phyloP scores from a whole-genome alignment of 192 early-diverging fungal species.

The Rhizophagus prolifer region DNA sequence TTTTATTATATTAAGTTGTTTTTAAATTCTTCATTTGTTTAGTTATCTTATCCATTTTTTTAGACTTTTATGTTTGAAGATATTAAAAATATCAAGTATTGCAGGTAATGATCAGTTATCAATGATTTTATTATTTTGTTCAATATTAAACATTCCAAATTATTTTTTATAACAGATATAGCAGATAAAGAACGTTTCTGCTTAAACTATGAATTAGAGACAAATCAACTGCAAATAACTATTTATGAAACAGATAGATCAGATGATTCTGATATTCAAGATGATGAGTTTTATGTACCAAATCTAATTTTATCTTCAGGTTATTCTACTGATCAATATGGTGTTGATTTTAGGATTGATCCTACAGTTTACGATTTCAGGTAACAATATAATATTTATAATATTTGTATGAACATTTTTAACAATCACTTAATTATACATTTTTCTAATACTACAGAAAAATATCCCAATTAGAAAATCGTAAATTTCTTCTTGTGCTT shows the following conservation, averaged over 20 bases:
- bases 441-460: neutral
- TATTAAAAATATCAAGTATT: neutral
- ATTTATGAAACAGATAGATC: neutral
- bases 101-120: neutral
- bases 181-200: too few species aligned
- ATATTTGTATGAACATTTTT: neutral
- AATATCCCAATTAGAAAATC: neutral
- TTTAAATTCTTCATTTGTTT: neutral
- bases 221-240: neutral
- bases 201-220: neutral
- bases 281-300: neutral
- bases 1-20: neutral
- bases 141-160: neutral
- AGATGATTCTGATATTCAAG: neutral
- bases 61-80: neutral
- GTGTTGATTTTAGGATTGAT: neutral
- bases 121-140: neutral
- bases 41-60: neutral
- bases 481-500: neutral
- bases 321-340: neutral
- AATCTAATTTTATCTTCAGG: neutral
- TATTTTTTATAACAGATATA: neutral
- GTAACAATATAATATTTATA: neutral
- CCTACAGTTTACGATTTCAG: conserved; percentile 1
- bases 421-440: neutral